Conservation (phyloP, 306 rosid species). For the Pueraria montana region DNA sequence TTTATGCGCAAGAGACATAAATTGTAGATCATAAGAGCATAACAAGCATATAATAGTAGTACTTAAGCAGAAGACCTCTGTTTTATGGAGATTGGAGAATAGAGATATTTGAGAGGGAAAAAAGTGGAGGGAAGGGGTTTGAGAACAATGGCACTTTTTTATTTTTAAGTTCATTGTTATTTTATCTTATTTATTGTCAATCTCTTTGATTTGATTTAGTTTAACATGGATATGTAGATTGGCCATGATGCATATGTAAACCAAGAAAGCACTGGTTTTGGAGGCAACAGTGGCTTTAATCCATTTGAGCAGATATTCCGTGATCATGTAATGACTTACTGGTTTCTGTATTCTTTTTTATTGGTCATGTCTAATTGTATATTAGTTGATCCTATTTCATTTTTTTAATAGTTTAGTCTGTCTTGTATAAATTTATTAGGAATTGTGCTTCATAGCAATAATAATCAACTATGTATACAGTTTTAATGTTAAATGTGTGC, state of each 20-base stretch:
- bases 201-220: conserved; percentile 28
- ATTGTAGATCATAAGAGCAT: conserved; percentile 3
- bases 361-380: conserved; percentile 25
- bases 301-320: conserved; percentile 76
- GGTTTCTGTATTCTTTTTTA: neutral
- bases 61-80: neutral
- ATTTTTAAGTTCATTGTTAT: conserved; percentile 32
- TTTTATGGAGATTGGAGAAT: neutral
- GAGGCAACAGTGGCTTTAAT: conserved; percentile 73
- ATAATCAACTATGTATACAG: neutral
- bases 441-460: neutral
- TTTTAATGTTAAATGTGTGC: conserved; percentile 15
- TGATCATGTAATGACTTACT: conserved; percentile 64
- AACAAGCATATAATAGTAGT: neutral
- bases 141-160: neutral
- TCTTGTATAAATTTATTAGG: neutral
- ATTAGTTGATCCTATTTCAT: neutral
- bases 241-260: conserved; percentile 83
- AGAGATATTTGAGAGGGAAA: neutral
- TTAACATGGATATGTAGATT: conserved; percentile 60
- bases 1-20: conserved; percentile 1
- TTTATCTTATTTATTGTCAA: conserved; percentile 34
- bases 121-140: neutral
- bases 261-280: conserved; percentile 67
- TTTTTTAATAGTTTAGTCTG: neutral